A percentile compares a stretch with the other conserved stretches of the same genome.
phyloP scores from a whole-genome alignment of 345 rosid species.

The Gossypium longicalyx region DNA sequence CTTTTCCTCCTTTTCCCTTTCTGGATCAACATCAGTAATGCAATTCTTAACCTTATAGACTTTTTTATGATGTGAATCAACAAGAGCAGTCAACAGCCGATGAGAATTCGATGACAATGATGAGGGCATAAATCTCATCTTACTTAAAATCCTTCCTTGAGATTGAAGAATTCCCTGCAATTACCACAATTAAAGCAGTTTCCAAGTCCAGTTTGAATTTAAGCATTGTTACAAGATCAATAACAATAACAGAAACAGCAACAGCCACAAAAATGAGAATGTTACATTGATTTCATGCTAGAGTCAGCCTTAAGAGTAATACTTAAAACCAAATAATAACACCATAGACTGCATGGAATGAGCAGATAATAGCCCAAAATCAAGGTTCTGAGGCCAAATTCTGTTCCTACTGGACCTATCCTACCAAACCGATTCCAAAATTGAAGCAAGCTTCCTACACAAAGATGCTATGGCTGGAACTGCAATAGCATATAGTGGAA shows the following conservation, averaged over 20 bases:
- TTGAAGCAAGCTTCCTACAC: background rate
- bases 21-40: slow-evolving; percentile 96
- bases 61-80: slow-evolving; percentile 89
- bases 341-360: slow-evolving; percentile 1
- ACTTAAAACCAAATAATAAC: slow-evolving; percentile 12
- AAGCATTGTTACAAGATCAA: background rate
- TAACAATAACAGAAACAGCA: slow-evolving; percentile 2
- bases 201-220: background rate
- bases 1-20: slow-evolving; percentile 94
- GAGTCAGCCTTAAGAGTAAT: background rate
- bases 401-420: background rate
- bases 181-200: slow-evolving; percentile 14
- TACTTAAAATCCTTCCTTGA: slow-evolving; percentile 87
- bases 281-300: background rate
- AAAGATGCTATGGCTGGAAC: background rate
- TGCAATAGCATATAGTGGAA: background rate
- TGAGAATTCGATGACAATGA: slow-evolving; percentile 92
- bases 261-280: background rate
- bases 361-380: background rate
- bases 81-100: slow-evolving; percentile 85
- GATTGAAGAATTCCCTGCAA: slow-evolving; percentile 97
- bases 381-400: slow-evolving; percentile 3
- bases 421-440: slow-evolving; percentile 1
- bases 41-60: slow-evolving; percentile 89
- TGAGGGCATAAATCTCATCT: slow-evolving; percentile 95